Percentiles rank a stretch among this genome's conserved stretches.
These are phyloP conservation scores for Globisporangium camurandrum DNA, from an alignment of 352 stramenopile species.

Conservation along the genomic window DNA sequence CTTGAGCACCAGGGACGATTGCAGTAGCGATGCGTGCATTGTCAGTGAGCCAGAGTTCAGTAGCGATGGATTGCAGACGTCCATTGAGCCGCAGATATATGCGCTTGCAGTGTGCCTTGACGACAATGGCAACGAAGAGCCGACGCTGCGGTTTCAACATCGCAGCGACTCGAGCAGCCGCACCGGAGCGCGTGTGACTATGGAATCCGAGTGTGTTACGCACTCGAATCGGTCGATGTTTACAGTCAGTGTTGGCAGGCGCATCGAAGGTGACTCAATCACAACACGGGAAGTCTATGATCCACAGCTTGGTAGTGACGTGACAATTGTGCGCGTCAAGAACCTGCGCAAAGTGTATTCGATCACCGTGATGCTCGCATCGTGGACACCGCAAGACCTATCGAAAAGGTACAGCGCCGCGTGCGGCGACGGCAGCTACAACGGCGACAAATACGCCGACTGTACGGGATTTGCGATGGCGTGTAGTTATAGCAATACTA, in stretches of 20 bases:
- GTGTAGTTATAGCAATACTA: too few relatives aligned
- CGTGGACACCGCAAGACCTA: slow-evolving; percentile 1
- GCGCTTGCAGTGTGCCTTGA: slow-evolving; percentile 3
- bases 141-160: slow-evolving; percentile 2
- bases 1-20: not conserved
- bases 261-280: slow-evolving; percentile 4
- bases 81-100: slow-evolving; percentile 2
- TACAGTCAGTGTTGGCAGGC: slow-evolving; percentile 1
- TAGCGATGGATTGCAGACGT: not conserved
- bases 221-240: slow-evolving; percentile 6
- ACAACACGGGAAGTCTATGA: not conserved
- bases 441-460: too few relatives aligned
- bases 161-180: not conserved
- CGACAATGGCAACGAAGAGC: not conserved
- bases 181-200: not conserved
- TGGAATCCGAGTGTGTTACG: not conserved
- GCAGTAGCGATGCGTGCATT: too few relatives aligned
- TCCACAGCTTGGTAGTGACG: not conserved
- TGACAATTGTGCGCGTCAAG: not conserved
- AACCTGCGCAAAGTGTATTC: slow-evolving; percentile 9
- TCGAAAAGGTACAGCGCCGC: not conserved
- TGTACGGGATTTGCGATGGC: too few relatives aligned
- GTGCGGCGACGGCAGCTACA: not conserved
- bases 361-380: slow-evolving; percentile 3
- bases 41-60: too few relatives aligned